Percentiles rank a stretch among this genome's conserved stretches.
phyloP scores from a whole-genome alignment of 768 basidiomycete genomes.

The Mycena amicta region DNA sequence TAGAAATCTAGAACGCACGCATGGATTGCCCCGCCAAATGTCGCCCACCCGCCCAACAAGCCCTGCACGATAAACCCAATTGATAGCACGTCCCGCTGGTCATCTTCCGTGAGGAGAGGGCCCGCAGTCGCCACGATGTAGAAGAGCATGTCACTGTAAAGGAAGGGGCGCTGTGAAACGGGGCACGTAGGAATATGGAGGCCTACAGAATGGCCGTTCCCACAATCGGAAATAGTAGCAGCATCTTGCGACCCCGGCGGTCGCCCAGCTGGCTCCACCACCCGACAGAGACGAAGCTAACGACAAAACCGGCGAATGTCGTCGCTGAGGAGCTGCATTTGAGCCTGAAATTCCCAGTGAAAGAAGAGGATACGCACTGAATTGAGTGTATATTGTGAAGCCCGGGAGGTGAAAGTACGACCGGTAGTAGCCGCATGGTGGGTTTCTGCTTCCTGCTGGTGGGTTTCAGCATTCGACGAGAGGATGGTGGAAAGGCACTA shows the following conservation, averaged over 20 bases:
- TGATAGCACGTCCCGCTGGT: constrained; percentile 6
- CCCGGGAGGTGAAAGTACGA: constrained; percentile 8
- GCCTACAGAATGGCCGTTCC: constrained; percentile 9
- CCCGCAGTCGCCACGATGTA: constrained; percentile 1
- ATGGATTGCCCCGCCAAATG: constrained; percentile 8
- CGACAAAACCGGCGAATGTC: constrained; percentile 11
- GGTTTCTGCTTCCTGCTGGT: not conserved
- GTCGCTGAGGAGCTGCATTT: not conserved
- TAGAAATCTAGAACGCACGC: constrained; percentile 5
- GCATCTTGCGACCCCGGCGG: not conserved
- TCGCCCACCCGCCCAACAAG: constrained; percentile 13
- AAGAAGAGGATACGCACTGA: not conserved
- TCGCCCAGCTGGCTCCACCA: constrained; percentile 14
- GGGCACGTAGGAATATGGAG: not conserved
- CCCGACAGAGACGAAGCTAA: constrained; percentile 16
- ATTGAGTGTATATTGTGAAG: constrained; percentile 6
- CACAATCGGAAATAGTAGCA: constrained; percentile 1
- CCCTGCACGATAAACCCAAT: constrained; percentile 15
- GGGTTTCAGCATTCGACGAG: not conserved
- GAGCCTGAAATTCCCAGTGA: not conserved
- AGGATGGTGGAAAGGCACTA: not conserved
- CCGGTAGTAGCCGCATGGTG: constrained; percentile 4
- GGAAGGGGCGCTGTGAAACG: not conserved
- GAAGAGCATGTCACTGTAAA: constrained; percentile 10
- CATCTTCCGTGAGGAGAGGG: not conserved